Percentiles rank a stretch among this genome's conserved stretches.
phyloP scores from a whole-genome alignment of 306 rosid species.

The Dryas octopetala region DNA sequence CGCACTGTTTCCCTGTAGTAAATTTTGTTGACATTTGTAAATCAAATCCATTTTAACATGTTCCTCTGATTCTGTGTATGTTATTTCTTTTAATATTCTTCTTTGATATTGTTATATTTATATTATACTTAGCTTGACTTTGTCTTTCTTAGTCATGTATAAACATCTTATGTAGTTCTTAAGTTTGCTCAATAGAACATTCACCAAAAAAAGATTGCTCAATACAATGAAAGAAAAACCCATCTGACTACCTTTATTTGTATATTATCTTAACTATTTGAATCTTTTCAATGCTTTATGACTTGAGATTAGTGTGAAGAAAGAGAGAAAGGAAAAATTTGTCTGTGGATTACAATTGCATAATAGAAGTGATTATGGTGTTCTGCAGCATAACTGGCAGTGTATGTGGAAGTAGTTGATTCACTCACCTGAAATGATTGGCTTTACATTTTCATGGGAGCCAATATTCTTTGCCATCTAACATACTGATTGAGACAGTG shows the following conservation, averaged over 20 bases:
- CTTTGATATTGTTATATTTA: background rate
- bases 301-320: no score
- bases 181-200: background rate
- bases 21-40: slow-evolving; percentile 2
- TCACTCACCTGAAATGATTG: background rate
- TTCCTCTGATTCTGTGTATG: background rate
- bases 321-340: background rate
- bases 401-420: background rate
- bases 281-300: no score
- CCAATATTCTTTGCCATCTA: background rate
- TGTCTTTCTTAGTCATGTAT: background rate
- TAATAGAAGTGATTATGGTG: no score
- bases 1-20: slow-evolving; percentile 65
- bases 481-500: background rate
- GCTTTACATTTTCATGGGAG: background rate
- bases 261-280: background rate
- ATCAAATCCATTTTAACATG: background rate
- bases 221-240: background rate
- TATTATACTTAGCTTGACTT: background rate
- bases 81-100: background rate
- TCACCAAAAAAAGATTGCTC: no score
- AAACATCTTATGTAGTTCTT: background rate
- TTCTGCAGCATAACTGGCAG: background rate
- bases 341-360: background rate
- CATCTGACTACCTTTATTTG: background rate